A percentile compares a stretch with the other conserved stretches of the same genome.
These are phyloP conservation scores for Thelephora ganbajun DNA, from an alignment of 768 basidiomycete genomes.

Conservation along the genomic window DNA sequence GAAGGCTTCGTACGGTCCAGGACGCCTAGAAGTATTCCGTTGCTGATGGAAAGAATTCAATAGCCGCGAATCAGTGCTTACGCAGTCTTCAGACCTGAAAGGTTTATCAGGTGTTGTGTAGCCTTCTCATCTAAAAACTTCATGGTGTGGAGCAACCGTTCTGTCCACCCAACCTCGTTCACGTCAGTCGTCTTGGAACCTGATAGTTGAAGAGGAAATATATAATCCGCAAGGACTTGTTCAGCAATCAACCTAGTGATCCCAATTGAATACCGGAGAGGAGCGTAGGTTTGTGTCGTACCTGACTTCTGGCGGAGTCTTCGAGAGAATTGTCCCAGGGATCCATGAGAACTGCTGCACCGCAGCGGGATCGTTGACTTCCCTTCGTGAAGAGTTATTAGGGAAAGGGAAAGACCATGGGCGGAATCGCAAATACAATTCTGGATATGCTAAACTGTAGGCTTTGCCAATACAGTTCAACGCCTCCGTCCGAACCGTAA, in stretches of 20 bases:
- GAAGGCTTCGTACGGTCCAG: constrained; percentile 56
- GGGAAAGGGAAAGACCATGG: not conserved
- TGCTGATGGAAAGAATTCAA: not conserved
- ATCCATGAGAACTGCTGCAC: constrained; percentile 87
- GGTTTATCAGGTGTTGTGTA: constrained; percentile 37
- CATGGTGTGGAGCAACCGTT: constrained; percentile 65
- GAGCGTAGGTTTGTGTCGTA: constrained; percentile 15
- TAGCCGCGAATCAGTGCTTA: constrained; percentile 21
- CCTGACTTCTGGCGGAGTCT: constrained; percentile 44
- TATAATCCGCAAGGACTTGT: constrained; percentile 51
- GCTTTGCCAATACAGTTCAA: constrained; percentile 63
- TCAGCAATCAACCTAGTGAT: constrained; percentile 43
- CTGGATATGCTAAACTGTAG: constrained; percentile 71
- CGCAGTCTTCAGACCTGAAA: constrained; percentile 54
- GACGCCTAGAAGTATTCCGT: constrained; percentile 32
- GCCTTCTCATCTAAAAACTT: constrained; percentile 46
- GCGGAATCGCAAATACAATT: constrained; percentile 51
- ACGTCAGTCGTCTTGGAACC: constrained; percentile 37
- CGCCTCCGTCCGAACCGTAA: constrained; percentile 59
- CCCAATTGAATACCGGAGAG: not conserved
- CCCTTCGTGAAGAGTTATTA: constrained; percentile 30
- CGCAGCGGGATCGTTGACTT: constrained; percentile 62
- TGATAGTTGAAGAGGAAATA: constrained; percentile 64
- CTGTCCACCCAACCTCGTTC: constrained; percentile 80
- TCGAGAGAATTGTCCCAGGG: constrained; percentile 55